These are phyloP conservation scores for Arthroderma sp. DNA, from an alignment of 2,329 filamentous ascomycete species.

Conservation along the genomic window DNA sequence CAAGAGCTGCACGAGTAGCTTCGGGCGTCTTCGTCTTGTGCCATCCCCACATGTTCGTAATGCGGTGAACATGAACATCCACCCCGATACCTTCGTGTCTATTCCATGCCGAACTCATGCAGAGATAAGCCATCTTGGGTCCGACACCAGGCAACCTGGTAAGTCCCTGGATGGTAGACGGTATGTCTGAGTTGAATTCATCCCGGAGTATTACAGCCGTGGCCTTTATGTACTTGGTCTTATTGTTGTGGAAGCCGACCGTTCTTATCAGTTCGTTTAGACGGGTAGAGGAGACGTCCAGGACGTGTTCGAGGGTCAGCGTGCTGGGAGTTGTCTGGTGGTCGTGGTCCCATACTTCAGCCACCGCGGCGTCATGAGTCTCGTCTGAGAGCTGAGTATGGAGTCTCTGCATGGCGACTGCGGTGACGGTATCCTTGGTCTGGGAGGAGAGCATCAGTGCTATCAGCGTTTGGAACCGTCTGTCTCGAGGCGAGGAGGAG, in stretches of 20 bases:
- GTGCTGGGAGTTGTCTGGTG: slow-evolving; percentile 28
- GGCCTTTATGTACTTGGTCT: slow-evolving; percentile 71
- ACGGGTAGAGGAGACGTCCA: slow-evolving; percentile 53
- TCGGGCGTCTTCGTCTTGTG: slow-evolving; percentile 70
- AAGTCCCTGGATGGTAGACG: slow-evolving; percentile 62
- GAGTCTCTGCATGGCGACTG: slow-evolving; percentile 66
- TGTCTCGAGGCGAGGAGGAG: slow-evolving; percentile 39
- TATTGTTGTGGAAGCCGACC: slow-evolving; percentile 91
- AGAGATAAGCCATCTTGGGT: slow-evolving; percentile 89
- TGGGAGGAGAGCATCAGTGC: slow-evolving; percentile 85
- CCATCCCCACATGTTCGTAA: slow-evolving; percentile 92
- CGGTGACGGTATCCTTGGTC: slow-evolving; percentile 85
- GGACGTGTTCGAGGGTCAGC: slow-evolving; percentile 64
- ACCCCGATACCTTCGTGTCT: slow-evolving; percentile 70
- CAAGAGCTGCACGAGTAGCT: slow-evolving; percentile 61
- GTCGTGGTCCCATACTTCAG: slow-evolving; percentile 11
- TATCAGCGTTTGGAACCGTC: slow-evolving; percentile 74
- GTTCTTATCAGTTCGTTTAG: slow-evolving; percentile 67
- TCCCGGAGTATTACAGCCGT: slow-evolving; percentile 62
- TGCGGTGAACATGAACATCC: slow-evolving; percentile 88
- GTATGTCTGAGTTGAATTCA: slow-evolving; percentile 62
- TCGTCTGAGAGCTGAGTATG: slow-evolving; percentile 54
- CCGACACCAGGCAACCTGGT: slow-evolving; percentile 74
- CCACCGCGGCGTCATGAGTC: slow-evolving; percentile 2
- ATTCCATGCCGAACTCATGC: slow-evolving; percentile 64